phyloP scores from a whole-genome alignment of 2,329 filamentous ascomycete genomes.

The Volutella citrinella region DNA sequence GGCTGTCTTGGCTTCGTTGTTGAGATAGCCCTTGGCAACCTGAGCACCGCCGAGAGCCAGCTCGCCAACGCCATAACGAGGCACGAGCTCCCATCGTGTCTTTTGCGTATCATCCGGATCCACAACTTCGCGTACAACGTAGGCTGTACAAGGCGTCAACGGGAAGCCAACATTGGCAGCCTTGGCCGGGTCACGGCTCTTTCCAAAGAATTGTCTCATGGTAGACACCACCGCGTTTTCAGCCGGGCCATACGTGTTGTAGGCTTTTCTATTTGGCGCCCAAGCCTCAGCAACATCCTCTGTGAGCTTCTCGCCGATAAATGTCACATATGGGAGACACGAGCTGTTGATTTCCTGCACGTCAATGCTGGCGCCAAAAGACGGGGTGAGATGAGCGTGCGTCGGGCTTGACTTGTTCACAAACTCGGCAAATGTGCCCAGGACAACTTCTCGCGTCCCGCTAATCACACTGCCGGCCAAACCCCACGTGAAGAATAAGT shows the following conservation, averaged over 20 bases:
- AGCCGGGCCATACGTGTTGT: slow-evolving; percentile 27
- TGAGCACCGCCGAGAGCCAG: slow-evolving; percentile 61
- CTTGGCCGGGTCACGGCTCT: slow-evolving; percentile 17
- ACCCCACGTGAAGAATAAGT: slow-evolving; percentile 62
- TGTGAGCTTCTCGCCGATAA: slow-evolving; percentile 59
- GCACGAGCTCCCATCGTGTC: slow-evolving; percentile 36
- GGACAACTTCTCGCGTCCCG: slow-evolving; percentile 52
- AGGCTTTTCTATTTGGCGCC: slow-evolving; percentile 32
- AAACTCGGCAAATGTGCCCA: slow-evolving; percentile 50
- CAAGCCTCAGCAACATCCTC: slow-evolving; percentile 54
- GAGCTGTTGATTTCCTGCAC: slow-evolving; percentile 35
- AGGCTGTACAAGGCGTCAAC: too few species aligned
- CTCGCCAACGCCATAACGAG: slow-evolving; percentile 56
- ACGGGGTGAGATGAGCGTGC: slow-evolving; percentile 60
- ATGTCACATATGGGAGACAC: slow-evolving; percentile 56
- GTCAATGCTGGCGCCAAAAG: slow-evolving; percentile 54
- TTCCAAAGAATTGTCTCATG: slow-evolving; percentile 21
- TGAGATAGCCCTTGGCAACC: slow-evolving; percentile 14
- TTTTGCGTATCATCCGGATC: too few species aligned
- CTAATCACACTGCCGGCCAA: slow-evolving; percentile 58
- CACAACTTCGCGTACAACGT: too few species aligned
- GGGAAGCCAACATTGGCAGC: slow-evolving; percentile 25
- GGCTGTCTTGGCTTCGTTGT: slow-evolving; percentile 16
- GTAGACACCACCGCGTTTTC: slow-evolving; percentile 27
- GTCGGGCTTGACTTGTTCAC: slow-evolving; percentile 50